These are phyloP conservation scores for Bothia castanella DNA, from an alignment of 1,284 basidiomycete species.

Conservation along the genomic window DNA sequence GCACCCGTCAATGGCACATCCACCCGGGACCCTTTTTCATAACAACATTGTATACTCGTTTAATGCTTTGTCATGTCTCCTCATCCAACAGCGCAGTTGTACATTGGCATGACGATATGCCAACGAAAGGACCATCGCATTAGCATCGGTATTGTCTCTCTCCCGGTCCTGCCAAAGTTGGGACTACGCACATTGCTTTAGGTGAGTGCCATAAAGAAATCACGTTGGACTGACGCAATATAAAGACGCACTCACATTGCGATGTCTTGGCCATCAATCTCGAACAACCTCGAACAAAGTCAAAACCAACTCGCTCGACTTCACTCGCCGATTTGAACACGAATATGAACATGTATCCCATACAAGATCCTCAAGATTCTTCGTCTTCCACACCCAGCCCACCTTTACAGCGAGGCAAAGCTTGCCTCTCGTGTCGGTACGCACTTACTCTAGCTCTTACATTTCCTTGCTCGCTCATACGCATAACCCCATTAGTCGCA, in stretches of 20 bases:
- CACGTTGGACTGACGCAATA: not conserved
- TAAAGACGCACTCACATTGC: too few relatives aligned
- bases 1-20: too few relatives aligned
- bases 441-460: not conserved
- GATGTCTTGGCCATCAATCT: too few relatives aligned
- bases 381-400: not conserved
- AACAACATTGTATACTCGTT: not conserved
- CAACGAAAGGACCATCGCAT: too few relatives aligned
- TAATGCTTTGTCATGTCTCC: not conserved
- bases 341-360: not conserved
- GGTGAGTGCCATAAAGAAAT: not conserved
- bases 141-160: not conserved
- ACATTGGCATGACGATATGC: too few relatives aligned
- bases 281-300: too few relatives aligned
- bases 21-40: too few relatives aligned
- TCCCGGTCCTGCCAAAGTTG: not conserved
- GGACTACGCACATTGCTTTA: not conserved
- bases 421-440: slow-evolving; percentile 31
- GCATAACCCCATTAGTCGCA: slow-evolving; percentile 28
- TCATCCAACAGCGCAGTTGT: not conserved
- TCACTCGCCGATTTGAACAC: not conserved
- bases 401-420: slow-evolving; percentile 31
- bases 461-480: not conserved
- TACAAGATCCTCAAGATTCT: not conserved
- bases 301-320: too few relatives aligned